Evolutionary conservation across 257 asterid genomes (phyloP).

Genomic region (Ocimum tenuiflorum): DNA sequence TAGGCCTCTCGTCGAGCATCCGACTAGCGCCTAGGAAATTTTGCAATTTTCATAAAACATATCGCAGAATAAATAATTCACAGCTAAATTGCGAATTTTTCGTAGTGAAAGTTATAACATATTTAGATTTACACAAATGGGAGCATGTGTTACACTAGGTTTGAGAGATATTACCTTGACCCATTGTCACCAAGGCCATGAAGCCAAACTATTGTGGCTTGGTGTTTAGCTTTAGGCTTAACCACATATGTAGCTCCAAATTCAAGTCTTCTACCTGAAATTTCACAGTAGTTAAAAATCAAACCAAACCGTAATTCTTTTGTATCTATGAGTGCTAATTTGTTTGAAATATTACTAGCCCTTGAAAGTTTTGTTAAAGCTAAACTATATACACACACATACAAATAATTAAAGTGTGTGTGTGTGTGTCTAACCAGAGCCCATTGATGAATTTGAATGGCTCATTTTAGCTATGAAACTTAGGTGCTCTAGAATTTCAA

Average conservation of each 20-base stretch:
- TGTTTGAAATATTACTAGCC: no score
- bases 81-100: no score
- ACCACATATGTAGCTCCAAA: conserved; percentile 93
- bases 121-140: no score
- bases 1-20: no score
- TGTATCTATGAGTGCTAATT: not conserved
- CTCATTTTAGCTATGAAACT: conserved; percentile 46
- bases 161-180: conserved; percentile 48
- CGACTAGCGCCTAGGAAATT: no score
- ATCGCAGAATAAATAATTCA: no score
- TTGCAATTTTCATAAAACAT: no score
- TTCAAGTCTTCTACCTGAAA: conserved; percentile 46
- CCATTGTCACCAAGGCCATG: conserved; percentile 98
- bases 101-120: no score
- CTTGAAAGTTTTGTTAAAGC: not conserved
- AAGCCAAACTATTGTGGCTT: conserved; percentile 92
- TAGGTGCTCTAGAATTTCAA: conserved; percentile 10
- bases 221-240: conserved; percentile 90
- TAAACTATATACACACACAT: not conserved
- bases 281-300: not conserved
- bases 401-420: not conserved
- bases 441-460: conserved; percentile 62
- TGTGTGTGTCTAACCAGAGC: conserved; percentile 60
- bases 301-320: not conserved
- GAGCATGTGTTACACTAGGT: no score